These are phyloP conservation scores for Tothia fuscella DNA, from an alignment of 2,329 filamentous ascomycete species.

Conservation along the genomic window DNA sequence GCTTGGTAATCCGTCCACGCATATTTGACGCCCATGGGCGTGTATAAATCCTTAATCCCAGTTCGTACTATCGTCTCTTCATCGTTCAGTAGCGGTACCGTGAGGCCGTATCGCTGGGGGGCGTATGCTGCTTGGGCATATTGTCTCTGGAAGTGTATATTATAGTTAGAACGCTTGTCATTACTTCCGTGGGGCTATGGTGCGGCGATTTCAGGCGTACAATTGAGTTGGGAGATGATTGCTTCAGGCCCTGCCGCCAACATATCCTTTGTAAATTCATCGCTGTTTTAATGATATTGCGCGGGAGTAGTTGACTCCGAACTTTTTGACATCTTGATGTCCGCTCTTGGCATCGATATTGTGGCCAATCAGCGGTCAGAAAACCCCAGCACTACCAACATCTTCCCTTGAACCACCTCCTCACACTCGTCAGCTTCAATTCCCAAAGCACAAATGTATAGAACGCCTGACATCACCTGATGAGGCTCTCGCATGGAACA, in stretches of 20 bases:
- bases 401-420: background rate
- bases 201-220: conserved; percentile 1
- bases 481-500: too few relatives aligned
- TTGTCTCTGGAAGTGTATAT: conserved; percentile 19
- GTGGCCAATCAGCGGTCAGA: too few relatives aligned
- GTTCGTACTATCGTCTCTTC: conserved; percentile 32
- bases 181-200: background rate
- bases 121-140: conserved; percentile 13
- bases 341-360: too few relatives aligned
- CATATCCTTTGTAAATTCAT: conserved; percentile 3
- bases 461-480: too few relatives aligned
- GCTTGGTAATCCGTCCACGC: conserved; percentile 77
- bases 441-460: too few relatives aligned
- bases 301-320: too few relatives aligned
- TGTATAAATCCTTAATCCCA: conserved; percentile 61
- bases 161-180: background rate
- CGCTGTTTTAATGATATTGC: too few relatives aligned
- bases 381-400: background rate
- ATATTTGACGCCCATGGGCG: conserved; percentile 54
- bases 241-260: background rate
- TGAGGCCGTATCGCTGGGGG: conserved; percentile 19
- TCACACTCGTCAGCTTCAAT: too few relatives aligned
- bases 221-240: background rate
- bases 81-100: conserved; percentile 39
- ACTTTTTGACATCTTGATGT: too few relatives aligned